Evolutionary conservation across 2,329 filamentous ascomycete genomes (phyloP).

Genomic region (Trichophyton equinum): DNA sequence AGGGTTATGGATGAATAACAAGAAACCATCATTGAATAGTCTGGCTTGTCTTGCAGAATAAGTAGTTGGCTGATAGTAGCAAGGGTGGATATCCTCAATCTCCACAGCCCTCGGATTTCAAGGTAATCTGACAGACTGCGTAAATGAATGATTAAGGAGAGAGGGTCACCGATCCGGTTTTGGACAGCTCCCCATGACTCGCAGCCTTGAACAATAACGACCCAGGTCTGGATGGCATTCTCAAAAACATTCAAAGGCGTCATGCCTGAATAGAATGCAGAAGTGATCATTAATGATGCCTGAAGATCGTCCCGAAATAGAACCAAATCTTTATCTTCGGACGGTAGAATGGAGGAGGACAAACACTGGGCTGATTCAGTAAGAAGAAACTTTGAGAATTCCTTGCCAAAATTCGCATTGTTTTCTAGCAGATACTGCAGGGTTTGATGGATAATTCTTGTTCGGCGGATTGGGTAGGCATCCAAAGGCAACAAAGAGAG

Average conservation of each 20-base stretch:
- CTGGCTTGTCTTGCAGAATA: slow-evolving; percentile 31
- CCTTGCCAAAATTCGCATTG: slow-evolving; percentile 19
- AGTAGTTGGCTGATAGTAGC: slow-evolving; percentile 37
- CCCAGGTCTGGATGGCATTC: slow-evolving; percentile 25
- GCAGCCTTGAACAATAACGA: slow-evolving; percentile 33
- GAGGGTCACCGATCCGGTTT: slow-evolving; percentile 38
- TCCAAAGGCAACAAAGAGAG: slow-evolving; percentile 24
- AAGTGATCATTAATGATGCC: slow-evolving; percentile 25
- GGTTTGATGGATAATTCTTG: slow-evolving; percentile 24
- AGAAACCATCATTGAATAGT: slow-evolving; percentile 30
- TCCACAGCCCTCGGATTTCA: slow-evolving; percentile 44
- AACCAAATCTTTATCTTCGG: slow-evolving; percentile 20
- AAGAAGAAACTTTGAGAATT: slow-evolving; percentile 19
- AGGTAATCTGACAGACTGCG: slow-evolving; percentile 44
- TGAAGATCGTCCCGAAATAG: slow-evolving; percentile 20
- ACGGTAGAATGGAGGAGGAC: slow-evolving; percentile 13
- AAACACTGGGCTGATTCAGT: slow-evolving; percentile 17
- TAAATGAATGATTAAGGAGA: slow-evolving; percentile 40
- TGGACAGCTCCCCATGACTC: slow-evolving; percentile 31
- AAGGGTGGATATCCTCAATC: slow-evolving; percentile 37
- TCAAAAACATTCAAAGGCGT: slow-evolving; percentile 20
- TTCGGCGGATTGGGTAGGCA: slow-evolving; percentile 26
- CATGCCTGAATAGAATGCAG: slow-evolving; percentile 25
- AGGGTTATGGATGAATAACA: slow-evolving; percentile 38
- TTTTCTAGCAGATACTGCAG: slow-evolving; percentile 26